Conservation (phyloP, 805 yeast genomes). For the Candida manassasensis region DNA sequence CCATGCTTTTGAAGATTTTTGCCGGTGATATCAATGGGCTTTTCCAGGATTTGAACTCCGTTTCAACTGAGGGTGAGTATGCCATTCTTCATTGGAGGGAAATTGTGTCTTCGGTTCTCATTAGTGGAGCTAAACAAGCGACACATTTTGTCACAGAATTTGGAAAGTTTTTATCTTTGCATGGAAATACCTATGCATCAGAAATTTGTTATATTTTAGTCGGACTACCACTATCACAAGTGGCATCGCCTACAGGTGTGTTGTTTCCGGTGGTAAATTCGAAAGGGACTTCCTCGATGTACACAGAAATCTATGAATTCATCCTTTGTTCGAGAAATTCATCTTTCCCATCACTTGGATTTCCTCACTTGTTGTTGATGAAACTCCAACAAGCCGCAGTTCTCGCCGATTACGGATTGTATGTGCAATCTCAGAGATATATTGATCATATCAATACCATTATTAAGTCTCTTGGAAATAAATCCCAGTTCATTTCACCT, state of each 20-base stretch:
- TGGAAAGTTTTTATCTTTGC: constrained; percentile 40
- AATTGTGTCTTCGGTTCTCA: constrained; percentile 36
- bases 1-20: constrained; percentile 57
- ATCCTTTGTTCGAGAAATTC: constrained; percentile 24
- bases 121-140: constrained; percentile 21
- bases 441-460: constrained; percentile 44
- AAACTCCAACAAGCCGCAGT: constrained; percentile 65
- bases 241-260: constrained; percentile 21
- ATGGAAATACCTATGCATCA: constrained; percentile 31
- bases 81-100: constrained; percentile 51
- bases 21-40: constrained; percentile 57
- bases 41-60: constrained; percentile 42
- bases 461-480: constrained; percentile 27
- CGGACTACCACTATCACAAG: constrained; percentile 39
- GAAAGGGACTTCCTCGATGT: constrained; percentile 28
- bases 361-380: constrained; percentile 52
- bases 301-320: constrained; percentile 71
- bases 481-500: constrained; percentile 24
- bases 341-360: constrained; percentile 31
- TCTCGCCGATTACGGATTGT: constrained; percentile 63
- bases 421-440: constrained; percentile 57
- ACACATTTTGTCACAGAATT: constrained; percentile 46
- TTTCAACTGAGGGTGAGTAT: constrained; percentile 43
- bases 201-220: constrained; percentile 45
- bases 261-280: constrained; percentile 39